Evolutionary conservation across 306 rosid genomes (phyloP).

Genomic region (Rosa multiflora): DNA sequence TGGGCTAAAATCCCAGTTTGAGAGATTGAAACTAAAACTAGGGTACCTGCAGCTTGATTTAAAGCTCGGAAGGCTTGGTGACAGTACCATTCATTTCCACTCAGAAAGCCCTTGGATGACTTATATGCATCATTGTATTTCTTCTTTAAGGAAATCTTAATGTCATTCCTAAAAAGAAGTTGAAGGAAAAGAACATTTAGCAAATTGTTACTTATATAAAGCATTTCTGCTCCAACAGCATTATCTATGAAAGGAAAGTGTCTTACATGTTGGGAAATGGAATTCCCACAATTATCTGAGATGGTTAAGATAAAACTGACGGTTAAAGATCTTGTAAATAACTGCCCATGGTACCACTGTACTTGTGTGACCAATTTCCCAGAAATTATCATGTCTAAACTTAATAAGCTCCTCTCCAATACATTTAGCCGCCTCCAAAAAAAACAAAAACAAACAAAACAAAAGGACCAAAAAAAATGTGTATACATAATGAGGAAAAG

Average conservation of each 20-base stretch:
- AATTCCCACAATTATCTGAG: conserved; percentile 89
- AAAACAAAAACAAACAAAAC: background rate
- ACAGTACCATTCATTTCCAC: conserved; percentile 93
- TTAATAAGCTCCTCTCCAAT: background rate
- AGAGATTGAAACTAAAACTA: conserved; percentile 8
- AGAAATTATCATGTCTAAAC: background rate
- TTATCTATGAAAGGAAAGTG: conserved; percentile 19
- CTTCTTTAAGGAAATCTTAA: conserved; percentile 75
- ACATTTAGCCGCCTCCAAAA: background rate
- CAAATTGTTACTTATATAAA: conserved; percentile 9
- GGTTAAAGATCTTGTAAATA: conserved; percentile 14
- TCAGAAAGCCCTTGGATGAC: conserved; percentile 66
- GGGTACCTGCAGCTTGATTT: conserved; percentile 95
- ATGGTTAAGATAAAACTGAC: conserved; percentile 57
- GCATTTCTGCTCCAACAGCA: conserved; percentile 19
- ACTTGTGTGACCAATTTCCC: conserved; percentile 10
- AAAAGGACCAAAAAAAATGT: too few relatives aligned
- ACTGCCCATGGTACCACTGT: conserved; percentile 10
- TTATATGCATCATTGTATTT: conserved; percentile 80
- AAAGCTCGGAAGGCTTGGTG: conserved; percentile 95
- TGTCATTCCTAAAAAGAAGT: conserved; percentile 62
- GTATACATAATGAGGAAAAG: too few relatives aligned
- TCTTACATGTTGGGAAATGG: conserved; percentile 97
- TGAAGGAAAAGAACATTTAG: conserved; percentile 37
- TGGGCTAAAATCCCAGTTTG: background rate